Evolutionary conservation across 768 basidiomycete genomes (phyloP).

Genomic region (Mycena kentingensis): DNA sequence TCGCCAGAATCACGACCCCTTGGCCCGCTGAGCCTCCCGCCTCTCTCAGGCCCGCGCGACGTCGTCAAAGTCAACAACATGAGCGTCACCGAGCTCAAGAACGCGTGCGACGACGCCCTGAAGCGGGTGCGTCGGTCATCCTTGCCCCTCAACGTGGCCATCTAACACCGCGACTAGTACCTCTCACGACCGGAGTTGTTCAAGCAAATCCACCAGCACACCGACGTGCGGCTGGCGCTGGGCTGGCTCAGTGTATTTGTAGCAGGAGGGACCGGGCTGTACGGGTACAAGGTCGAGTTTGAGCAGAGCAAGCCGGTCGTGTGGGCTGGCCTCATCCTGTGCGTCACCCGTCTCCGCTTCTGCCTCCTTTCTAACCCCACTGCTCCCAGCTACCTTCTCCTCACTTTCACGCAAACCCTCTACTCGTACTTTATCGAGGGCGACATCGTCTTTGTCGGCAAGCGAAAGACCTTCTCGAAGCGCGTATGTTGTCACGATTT

Average conservation of each 20-base stretch:
- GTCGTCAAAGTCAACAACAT: slow-evolving; percentile 63
- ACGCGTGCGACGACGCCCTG: slow-evolving; percentile 83
- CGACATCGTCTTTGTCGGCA: slow-evolving; percentile 83
- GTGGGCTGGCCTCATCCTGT: slow-evolving; percentile 78
- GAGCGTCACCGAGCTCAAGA: slow-evolving; percentile 61
- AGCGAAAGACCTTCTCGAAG: slow-evolving; percentile 87
- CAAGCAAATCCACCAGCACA: slow-evolving; percentile 84
- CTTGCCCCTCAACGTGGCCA: background rate
- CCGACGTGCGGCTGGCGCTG: slow-evolving; percentile 82
- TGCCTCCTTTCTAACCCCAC: slow-evolving; percentile 1
- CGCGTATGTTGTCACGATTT: slow-evolving; percentile 32
- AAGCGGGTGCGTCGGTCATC: slow-evolving; percentile 63
- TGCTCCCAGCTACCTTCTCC: slow-evolving; percentile 63
- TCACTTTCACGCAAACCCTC: slow-evolving; percentile 72
- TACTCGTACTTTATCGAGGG: slow-evolving; percentile 89
- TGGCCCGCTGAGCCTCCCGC: slow-evolving; percentile 20
- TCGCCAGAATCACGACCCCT: slow-evolving; percentile 19
- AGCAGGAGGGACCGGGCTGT: slow-evolving; percentile 78
- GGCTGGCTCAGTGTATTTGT: slow-evolving; percentile 88
- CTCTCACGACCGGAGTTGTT: slow-evolving; percentile 80
- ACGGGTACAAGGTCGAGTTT: slow-evolving; percentile 88
- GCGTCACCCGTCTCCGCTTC: slow-evolving; percentile 36
- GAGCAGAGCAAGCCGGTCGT: slow-evolving; percentile 83
- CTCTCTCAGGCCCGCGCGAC: slow-evolving; percentile 40
- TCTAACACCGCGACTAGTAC: slow-evolving; percentile 52